Conservation (phyloP, 2,329 filamentous ascomycete genomes). For the Dendrostoma leiphaemia region DNA sequence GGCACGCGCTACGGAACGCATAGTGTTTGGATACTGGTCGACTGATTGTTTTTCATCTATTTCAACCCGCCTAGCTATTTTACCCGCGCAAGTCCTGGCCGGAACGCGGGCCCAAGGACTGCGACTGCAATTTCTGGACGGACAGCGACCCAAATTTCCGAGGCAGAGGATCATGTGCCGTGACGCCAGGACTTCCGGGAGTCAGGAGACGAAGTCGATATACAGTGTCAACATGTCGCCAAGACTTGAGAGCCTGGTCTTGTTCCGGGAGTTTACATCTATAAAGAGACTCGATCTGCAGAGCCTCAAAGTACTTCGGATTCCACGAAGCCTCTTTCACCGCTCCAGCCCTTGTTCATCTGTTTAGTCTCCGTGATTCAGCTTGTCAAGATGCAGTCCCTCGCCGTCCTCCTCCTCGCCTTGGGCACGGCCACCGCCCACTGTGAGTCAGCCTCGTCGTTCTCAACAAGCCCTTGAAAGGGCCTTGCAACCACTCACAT, state of each 20-base stretch:
- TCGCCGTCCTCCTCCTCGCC: conserved; percentile 22
- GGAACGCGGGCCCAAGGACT: not conserved
- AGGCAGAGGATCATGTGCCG: not conserved
- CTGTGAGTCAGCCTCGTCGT: conserved; percentile 20
- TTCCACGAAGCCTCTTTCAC: not conserved
- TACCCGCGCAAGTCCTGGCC: not conserved
- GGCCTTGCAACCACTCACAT: no score
- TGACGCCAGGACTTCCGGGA: not conserved
- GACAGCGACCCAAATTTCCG: not conserved
- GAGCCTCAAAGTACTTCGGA: conserved; percentile 3
- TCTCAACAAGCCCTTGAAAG: no score
- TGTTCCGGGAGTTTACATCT: not conserved
- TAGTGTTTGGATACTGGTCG: not conserved
- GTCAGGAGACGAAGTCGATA: not conserved
- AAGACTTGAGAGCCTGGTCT: not conserved
- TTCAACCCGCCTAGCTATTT: not conserved
- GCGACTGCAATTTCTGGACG: not conserved
- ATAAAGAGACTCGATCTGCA: conserved; percentile 7
- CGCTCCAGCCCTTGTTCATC: not conserved
- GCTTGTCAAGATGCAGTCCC: conserved; percentile 21
- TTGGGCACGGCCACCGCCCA: conserved; percentile 24
- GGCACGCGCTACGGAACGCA: not conserved
- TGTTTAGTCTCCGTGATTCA: not conserved
- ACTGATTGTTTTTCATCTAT: conserved; percentile 13
- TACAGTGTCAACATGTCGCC: not conserved